phyloP scores from a whole-genome alignment of 2,329 filamentous ascomycete genomes.

The Gyromitra esculenta region DNA sequence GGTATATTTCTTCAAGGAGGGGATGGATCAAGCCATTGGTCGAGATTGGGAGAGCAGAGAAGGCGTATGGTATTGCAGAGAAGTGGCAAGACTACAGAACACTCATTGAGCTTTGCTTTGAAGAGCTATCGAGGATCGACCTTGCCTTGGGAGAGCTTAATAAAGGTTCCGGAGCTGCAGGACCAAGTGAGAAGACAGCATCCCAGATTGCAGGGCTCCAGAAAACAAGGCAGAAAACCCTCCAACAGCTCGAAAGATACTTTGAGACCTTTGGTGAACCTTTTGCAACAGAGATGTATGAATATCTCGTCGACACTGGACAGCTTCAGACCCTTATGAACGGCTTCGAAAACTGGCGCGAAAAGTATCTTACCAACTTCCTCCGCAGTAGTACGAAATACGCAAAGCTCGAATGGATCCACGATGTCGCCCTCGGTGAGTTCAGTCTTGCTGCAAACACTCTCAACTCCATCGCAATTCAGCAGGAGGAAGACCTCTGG shows the following conservation, averaged over 20 bases:
- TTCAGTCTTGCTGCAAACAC: conserved; percentile 77
- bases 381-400: conserved; percentile 76
- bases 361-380: conserved; percentile 78
- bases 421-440: conserved; percentile 83
- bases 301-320: conserved; percentile 75
- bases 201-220: conserved; percentile 62
- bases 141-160: conserved; percentile 60
- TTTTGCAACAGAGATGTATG: conserved; percentile 81
- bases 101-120: conserved; percentile 63
- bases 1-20: conserved; percentile 62
- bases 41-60: conserved; percentile 68
- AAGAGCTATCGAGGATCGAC: conserved; percentile 57
- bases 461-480: conserved; percentile 74
- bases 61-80: conserved; percentile 69
- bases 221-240: conserved; percentile 64
- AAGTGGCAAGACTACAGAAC: conserved; percentile 68
- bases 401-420: conserved; percentile 90
- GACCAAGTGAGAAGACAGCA: conserved; percentile 60
- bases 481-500: conserved; percentile 83
- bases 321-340: conserved; percentile 75
- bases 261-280: conserved; percentile 73
- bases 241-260: conserved; percentile 63
- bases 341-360: conserved; percentile 73
- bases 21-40: conserved; percentile 65
- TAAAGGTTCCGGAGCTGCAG: conserved; percentile 60